These are phyloP conservation scores for Podaxis pistillaris DNA, from an alignment of 768 basidiomycete species.

Conservation along the genomic window DNA sequence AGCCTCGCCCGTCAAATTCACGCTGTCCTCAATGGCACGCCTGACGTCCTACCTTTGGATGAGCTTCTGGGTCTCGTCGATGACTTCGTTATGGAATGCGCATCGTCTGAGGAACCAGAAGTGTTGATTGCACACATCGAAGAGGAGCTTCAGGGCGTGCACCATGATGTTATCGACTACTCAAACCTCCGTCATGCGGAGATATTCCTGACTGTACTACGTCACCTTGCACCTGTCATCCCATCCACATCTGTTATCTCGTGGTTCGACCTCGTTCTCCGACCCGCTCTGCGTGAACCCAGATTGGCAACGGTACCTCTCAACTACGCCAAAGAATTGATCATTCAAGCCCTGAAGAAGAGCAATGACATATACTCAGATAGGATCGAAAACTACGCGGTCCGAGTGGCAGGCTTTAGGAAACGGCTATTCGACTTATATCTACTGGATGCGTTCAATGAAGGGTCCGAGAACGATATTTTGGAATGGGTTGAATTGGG, in stretches of 20 bases:
- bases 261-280: slow-evolving; percentile 81
- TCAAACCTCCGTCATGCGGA: slow-evolving; percentile 60
- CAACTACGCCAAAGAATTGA: slow-evolving; percentile 69
- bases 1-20: slow-evolving; percentile 54
- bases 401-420: slow-evolving; percentile 63
- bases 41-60: slow-evolving; percentile 48
- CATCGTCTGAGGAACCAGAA: slow-evolving; percentile 45
- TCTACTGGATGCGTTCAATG: slow-evolving; percentile 74
- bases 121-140: slow-evolving; percentile 50
- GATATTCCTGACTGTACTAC: slow-evolving; percentile 63
- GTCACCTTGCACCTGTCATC: slow-evolving; percentile 59
- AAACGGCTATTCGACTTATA: slow-evolving; percentile 72
- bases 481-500: slow-evolving; percentile 74
- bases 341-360: slow-evolving; percentile 58
- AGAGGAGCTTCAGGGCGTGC: slow-evolving; percentile 63
- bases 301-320: slow-evolving; percentile 57
- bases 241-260: slow-evolving; percentile 67
- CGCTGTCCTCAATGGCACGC: slow-evolving; percentile 50
- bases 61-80: slow-evolving; percentile 52
- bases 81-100: slow-evolving; percentile 51
- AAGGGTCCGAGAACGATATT: slow-evolving; percentile 69
- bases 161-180: slow-evolving; percentile 65
- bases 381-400: slow-evolving; percentile 31
- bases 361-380: slow-evolving; percentile 28
- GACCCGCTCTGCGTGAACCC: slow-evolving; percentile 76